Conservation (phyloP, 169 alveolate species). For the Plasmodium gaboni region DNA sequence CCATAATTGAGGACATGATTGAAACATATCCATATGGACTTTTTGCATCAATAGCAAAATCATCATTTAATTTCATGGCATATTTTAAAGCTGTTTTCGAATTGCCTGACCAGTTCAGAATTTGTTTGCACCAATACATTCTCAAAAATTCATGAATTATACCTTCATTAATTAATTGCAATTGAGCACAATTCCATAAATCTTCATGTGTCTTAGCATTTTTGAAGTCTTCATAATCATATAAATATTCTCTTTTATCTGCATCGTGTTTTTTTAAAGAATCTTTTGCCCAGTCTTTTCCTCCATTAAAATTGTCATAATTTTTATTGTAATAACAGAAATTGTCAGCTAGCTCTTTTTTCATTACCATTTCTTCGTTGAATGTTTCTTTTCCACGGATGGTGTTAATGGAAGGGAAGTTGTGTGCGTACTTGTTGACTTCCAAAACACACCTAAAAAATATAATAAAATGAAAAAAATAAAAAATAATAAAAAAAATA, state of each 20-base stretch:
- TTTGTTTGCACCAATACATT: conserved; percentile 88
- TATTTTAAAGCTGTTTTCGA: conserved; percentile 81
- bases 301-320: conserved; percentile 84
- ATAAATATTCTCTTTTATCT: conserved; percentile 83
- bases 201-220: conserved; percentile 86
- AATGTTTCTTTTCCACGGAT: conserved; percentile 38
- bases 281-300: conserved; percentile 88
- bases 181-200: conserved; percentile 87
- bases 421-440: conserved; percentile 31
- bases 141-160: conserved; percentile 87
- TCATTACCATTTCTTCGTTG: conserved; percentile 61
- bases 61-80: conserved; percentile 84
- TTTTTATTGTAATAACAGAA: conserved; percentile 81
- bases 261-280: conserved; percentile 79
- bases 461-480: not conserved
- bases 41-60: conserved; percentile 82
- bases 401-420: conserved; percentile 12
- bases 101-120: conserved; percentile 86
- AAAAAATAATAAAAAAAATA: not conserved
- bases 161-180: conserved; percentile 84
- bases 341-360: conserved; percentile 83
- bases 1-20: conserved; percentile 87
- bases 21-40: conserved; percentile 87
- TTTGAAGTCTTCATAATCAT: conserved; percentile 77
- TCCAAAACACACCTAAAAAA: conserved; percentile 38